Evolutionary conservation across 768 basidiomycete species (phyloP), one percentile per base, ranked within the genome.

Genomic region (Mycena alexandri): DNA sequence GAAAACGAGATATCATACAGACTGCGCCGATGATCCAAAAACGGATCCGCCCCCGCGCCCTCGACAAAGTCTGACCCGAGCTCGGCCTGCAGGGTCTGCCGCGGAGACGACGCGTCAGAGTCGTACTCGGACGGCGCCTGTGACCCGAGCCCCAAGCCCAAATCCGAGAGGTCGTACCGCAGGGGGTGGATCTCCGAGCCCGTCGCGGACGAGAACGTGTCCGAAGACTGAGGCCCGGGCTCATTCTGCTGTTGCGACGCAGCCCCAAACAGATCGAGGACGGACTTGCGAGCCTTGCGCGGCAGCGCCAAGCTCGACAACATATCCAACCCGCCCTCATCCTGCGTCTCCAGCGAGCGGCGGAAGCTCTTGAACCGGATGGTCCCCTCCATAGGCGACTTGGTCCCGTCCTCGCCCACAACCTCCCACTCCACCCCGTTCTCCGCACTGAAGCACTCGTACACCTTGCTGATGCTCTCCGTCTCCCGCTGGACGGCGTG

Each of bases 401-500:
- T 75, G 70, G 16, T 53, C n/a, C 65, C 65, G 52, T 70, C 71
- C 42, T 78, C 76, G 16, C 63, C 64, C 11, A 84, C 79, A 33
- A 84, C 74, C 34, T 84, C 81, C 46, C 87, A 78, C 58, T 90
- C 87, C 16, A 84, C 70, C 19, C 83, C 81, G 56, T 84, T 83
- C 14, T 83, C 84, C 50, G 89, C 88, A 24, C 84, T 84, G 42
- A 94, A 82, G 61, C 81, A 88, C 67, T 93, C 92, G 68, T 93
- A 94, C 8, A 88, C 85, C 61, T 86, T 86, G 51, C 84, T 84
- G 68, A 95, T 93, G 60, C 85, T 86, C 52, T 91, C 86, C 2
- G 90, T 89, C 71, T 94, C 92, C 64, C 86, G 84, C 70, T 93
- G 91, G 12, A 92, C 91, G 5, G 85, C 85, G n/a, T 85, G 85